These are phyloP conservation scores for Ehretia macrophylla DNA, from an alignment of 257 asterid species.

Conservation along the genomic window DNA sequence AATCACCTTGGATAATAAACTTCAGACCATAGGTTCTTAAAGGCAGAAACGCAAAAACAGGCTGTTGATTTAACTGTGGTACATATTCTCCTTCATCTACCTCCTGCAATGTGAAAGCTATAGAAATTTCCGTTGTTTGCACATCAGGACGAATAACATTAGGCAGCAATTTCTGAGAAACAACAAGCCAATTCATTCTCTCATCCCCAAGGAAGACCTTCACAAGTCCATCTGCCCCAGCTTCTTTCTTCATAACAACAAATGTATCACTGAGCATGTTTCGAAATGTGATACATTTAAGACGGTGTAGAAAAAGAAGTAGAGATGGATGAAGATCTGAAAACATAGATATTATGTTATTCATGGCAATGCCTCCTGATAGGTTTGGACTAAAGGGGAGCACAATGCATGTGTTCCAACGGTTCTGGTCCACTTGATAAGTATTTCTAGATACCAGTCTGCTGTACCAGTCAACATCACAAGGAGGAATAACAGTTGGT, in stretches of 20 bases:
- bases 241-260: slow-evolving; percentile 76
- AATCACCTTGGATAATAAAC: slow-evolving; percentile 95
- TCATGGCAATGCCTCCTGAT: slow-evolving; percentile 45
- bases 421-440: slow-evolving; percentile 26
- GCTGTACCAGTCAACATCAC: slow-evolving; percentile 59
- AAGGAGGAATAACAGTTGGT: slow-evolving; percentile 80
- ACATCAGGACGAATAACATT: slow-evolving; percentile 59
- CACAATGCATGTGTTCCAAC: slow-evolving; percentile 89
- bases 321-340: slow-evolving; percentile 90
- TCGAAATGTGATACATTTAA: slow-evolving; percentile 69
- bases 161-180: slow-evolving; percentile 57
- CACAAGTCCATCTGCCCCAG: slow-evolving; percentile 66
- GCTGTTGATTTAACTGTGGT: slow-evolving; percentile 76
- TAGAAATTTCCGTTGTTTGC: slow-evolving; percentile 69
- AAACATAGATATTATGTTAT: slow-evolving; percentile 75
- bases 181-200: slow-evolving; percentile 84
- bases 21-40: slow-evolving; percentile 90
- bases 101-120: slow-evolving; percentile 80
- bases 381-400: slow-evolving; percentile 74
- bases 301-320: slow-evolving; percentile 84
- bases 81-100: slow-evolving; percentile 45
- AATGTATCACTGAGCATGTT: slow-evolving; percentile 61
- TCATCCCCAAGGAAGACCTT: slow-evolving; percentile 68
- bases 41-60: slow-evolving; percentile 97
- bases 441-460: slow-evolving; percentile 51